These are phyloP conservation scores for Coemansia sp. DNA, from an alignment of 192 early-diverging fungal genomes.

Conservation along the genomic window DNA sequence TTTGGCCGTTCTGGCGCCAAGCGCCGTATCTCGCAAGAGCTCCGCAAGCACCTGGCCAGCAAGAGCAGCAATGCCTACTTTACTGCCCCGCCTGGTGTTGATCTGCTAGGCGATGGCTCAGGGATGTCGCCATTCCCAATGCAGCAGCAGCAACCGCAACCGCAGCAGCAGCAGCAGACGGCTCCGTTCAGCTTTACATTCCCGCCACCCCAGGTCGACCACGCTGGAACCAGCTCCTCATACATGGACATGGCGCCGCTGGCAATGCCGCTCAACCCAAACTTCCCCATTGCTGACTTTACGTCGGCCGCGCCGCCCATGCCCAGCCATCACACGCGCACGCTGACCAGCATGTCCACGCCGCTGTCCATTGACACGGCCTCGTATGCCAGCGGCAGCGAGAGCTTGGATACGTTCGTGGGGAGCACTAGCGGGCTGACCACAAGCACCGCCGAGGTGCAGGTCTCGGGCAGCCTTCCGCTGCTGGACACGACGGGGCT, in stretches of 20 bases:
- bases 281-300: slow-evolving; percentile 45
- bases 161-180: slow-evolving; percentile 6
- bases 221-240: slow-evolving; percentile 2
- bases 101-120: background rate
- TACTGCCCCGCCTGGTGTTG: background rate
- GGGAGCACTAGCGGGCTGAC: slow-evolving; percentile 1
- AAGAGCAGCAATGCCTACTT: slow-evolving; percentile 29
- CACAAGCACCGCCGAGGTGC: background rate
- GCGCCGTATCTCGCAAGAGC: slow-evolving; percentile 46
- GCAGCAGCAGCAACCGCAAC: slow-evolving; percentile 1
- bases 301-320: background rate
- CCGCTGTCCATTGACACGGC: slow-evolving; percentile 15
- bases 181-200: slow-evolving; percentile 35
- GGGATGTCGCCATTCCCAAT: background rate
- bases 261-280: slow-evolving; percentile 42
- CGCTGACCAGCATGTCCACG: slow-evolving; percentile 22
- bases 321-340: slow-evolving; percentile 22
- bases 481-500: slow-evolving; percentile 33
- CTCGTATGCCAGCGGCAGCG: slow-evolving; percentile 11
- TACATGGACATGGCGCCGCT: slow-evolving; percentile 17
- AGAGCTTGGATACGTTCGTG: slow-evolving; percentile 17
- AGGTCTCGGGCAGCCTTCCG: slow-evolving; percentile 10
- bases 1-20: slow-evolving; percentile 32
- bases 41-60: slow-evolving; percentile 47
- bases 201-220: slow-evolving; percentile 7